Base-by-base conservation (phyloP, 768 basidiomycete species). In the Amylocystis lapponica region DNA sequence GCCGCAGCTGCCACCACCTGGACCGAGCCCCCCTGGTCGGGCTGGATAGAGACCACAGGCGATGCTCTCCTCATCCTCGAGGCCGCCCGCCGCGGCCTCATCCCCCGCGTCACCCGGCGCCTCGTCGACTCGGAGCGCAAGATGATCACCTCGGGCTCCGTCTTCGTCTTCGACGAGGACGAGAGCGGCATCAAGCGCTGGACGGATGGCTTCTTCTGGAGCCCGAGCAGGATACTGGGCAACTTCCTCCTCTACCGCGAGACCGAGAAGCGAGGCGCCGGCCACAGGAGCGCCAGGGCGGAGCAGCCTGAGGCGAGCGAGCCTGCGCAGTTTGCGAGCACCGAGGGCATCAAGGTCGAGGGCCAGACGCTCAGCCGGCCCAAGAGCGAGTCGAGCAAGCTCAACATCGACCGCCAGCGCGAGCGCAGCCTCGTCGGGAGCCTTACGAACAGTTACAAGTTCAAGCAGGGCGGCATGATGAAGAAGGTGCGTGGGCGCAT, bases 191-290 rank as follows among this genome's bases (percentile, higher is more conserved):
- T 98, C 69, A 95, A 94, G 69, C 77, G 94, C 33, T 96, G 93
- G 89, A 98, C 94, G 2, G 94, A 98, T 66, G 92, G 93, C n/a
- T 83, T 88, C 60, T 86, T 86, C 60, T 96, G 94, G 94, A 88
- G 85, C 52, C 94, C 94, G 0, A 86, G 83, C 51, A 74, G 94
- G 45, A 96, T 96, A 25, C 69, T 96, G 46, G 90, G 90, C 55
- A 97, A 97, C 63, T 98, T 96, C 59, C 70, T 98, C 56, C 81
- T 95, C 49, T 97, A 97, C 66, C 84, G 93, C 50, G 90, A 96
- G 67, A 91, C 89, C 5, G 90, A 93, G 63, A 91, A 90, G 65
- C 71, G 81, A 39, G 82, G 81, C 16, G 71, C 77, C 13, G 77
- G 80, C 13, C 81, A 81, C 60, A 68, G 80, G 42, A 74, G 70